Conservation (phyloP, 2,329 filamentous ascomycete species). For the Monilinia fructicola region DNA sequence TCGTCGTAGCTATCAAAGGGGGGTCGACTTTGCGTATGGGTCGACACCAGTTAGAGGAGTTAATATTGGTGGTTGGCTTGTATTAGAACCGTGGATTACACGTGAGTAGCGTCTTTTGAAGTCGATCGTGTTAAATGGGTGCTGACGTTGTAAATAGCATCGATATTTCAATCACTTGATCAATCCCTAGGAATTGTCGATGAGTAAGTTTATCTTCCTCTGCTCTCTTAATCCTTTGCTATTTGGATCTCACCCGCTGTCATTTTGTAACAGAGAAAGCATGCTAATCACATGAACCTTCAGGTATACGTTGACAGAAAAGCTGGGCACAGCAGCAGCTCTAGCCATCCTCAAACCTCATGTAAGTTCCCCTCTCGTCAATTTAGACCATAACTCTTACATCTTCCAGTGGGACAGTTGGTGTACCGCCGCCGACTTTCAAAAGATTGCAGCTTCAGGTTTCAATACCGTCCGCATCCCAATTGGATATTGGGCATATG, state of each 20-base stretch:
- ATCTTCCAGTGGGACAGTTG: conserved; percentile 37
- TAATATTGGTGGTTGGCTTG: conserved; percentile 40
- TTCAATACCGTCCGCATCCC: conserved; percentile 61
- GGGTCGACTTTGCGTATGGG: conserved; percentile 50
- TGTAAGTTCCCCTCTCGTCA: conserved; percentile 30
- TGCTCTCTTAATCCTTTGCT: not conserved
- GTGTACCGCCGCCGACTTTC: conserved; percentile 49
- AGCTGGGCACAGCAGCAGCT: conserved; percentile 49
- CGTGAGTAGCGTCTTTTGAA: conserved; percentile 32
- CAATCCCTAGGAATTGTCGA: conserved; percentile 40
- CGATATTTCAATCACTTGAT: conserved; percentile 48
- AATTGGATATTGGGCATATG: conserved; percentile 60
- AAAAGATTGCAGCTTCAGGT: conserved; percentile 55
- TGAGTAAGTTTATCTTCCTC: conserved; percentile 27
- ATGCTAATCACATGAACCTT: not conserved
- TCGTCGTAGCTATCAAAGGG: conserved; percentile 31
- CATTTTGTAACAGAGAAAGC: not conserved
- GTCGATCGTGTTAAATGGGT: not conserved
- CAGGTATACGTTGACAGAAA: conserved; percentile 41
- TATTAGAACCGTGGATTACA: conserved; percentile 51
- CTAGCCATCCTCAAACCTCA: conserved; percentile 53
- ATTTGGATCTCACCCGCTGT: not conserved
- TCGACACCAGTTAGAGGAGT: conserved; percentile 46
- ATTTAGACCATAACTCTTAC: conserved; percentile 34
- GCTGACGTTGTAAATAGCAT: conserved; percentile 39